Conservation (phyloP, 2,329 filamentous ascomycete species). For the Paecilomyces niveus region DNA sequence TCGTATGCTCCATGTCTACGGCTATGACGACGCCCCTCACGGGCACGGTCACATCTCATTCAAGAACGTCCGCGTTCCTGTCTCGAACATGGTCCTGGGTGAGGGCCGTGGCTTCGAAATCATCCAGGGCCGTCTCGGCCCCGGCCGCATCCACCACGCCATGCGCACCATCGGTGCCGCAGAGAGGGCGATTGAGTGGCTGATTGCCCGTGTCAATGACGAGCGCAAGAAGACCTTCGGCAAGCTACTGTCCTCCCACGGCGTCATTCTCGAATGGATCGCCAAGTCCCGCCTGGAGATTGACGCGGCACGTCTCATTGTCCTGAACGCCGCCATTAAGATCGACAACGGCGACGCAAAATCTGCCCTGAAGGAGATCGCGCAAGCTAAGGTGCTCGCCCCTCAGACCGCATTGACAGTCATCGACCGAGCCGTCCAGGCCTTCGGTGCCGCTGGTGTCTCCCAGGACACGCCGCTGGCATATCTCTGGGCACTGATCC, state of each 20-base stretch:
- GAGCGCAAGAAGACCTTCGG: constrained; percentile 85
- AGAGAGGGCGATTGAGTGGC: constrained; percentile 87
- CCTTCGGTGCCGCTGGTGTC: constrained; percentile 84
- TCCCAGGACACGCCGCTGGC: constrained; percentile 92
- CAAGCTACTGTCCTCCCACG: constrained; percentile 78
- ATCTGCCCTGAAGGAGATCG: constrained; percentile 84
- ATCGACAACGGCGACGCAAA: constrained; percentile 90
- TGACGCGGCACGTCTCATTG: constrained; percentile 79
- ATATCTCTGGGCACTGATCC: constrained; percentile 69
- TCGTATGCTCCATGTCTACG: constrained; percentile 89
- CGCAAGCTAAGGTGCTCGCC: constrained; percentile 87
- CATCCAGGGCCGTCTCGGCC: constrained; percentile 92
- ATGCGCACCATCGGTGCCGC: constrained; percentile 92
- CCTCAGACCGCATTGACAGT: constrained; percentile 75
- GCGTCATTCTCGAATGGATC: constrained; percentile 91
- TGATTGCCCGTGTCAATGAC: constrained; percentile 92
- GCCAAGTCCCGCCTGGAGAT: constrained; percentile 90
- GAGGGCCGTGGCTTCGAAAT: constrained; percentile 96
- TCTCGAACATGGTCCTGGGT: constrained; percentile 77
- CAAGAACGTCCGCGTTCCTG: constrained; percentile 81
- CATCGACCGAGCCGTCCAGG: constrained; percentile 90
- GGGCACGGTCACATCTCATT: constrained; percentile 92
- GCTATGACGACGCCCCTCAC: constrained; percentile 96
- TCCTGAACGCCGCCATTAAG: constrained; percentile 89
- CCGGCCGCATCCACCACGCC: constrained; percentile 93